Percentiles rank a stretch among this genome's conserved stretches.
Evolutionary conservation across 2,329 filamentous ascomycete genomes (phyloP).

Genomic region (Epichloe sibirici): DNA sequence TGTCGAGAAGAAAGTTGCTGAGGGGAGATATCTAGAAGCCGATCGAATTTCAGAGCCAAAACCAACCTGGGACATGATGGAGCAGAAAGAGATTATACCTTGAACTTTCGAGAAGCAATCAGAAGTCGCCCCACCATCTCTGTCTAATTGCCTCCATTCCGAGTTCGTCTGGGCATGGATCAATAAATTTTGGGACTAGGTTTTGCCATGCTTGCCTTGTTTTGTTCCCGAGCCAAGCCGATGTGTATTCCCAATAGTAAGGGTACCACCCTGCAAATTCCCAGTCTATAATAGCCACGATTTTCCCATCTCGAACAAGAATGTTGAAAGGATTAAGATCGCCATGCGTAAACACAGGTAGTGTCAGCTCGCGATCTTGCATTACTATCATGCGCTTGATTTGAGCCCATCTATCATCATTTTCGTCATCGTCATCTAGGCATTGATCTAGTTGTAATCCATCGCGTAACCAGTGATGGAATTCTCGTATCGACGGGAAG

Average conservation of each 20-base stretch:
- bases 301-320: conserved; percentile 23
- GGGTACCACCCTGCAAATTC: conserved; percentile 22
- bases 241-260: conserved; percentile 23
- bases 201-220: conserved; percentile 24
- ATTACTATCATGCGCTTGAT: conserved; percentile 21
- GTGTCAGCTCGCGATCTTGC: conserved; percentile 24
- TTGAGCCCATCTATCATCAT: conserved; percentile 14
- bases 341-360: conserved; percentile 32
- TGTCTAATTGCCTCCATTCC: conserved; percentile 27
- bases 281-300: conserved; percentile 32
- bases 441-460: conserved; percentile 14
- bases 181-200: conserved; percentile 22
- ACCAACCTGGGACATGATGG: conserved; percentile 19
- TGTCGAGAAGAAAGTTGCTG: conserved; percentile 18
- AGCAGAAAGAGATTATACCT: conserved; percentile 13
- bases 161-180: conserved; percentile 23
- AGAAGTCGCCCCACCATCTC: conserved; percentile 21
- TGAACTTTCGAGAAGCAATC: conserved; percentile 4
- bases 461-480: conserved; percentile 20
- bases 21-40: conserved; percentile 10
- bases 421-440: not conserved
- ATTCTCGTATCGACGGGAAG: conserved; percentile 18
- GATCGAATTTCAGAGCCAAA: conserved; percentile 12
- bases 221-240: conserved; percentile 11
- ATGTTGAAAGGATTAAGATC: conserved; percentile 33